A percentile compares a stretch with the other conserved stretches of the same genome.
These are phyloP conservation scores for Trichophaea hybrida DNA, from an alignment of 2,329 filamentous ascomycete species.

Conservation along the genomic window DNA sequence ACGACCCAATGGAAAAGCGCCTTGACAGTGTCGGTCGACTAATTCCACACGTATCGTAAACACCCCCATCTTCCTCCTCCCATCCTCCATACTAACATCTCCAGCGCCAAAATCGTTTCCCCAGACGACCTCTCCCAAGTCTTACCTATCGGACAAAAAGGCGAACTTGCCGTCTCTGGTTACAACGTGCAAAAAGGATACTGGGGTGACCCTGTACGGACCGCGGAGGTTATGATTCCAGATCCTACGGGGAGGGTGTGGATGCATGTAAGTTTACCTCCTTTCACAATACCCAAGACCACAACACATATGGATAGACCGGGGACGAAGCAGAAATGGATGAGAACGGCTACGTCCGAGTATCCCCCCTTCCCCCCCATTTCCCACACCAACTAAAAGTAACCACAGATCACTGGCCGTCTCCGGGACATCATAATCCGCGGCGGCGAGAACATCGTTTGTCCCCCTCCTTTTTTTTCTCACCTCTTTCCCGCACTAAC, in stretches of 20 bases:
- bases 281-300: conserved; percentile 1
- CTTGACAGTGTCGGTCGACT: conserved; percentile 63
- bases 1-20: conserved; percentile 58
- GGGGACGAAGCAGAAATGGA: conserved; percentile 88
- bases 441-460: conserved; percentile 64
- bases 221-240: conserved; percentile 50
- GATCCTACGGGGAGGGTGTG: conserved; percentile 48
- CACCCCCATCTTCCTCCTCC: background rate
- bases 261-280: conserved; percentile 48
- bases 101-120: conserved; percentile 58
- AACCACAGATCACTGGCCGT: conserved; percentile 57
- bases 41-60: conserved; percentile 57
- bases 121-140: conserved; percentile 45
- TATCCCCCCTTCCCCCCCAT: background rate
- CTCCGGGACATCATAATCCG: conserved; percentile 95
- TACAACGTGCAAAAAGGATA: conserved; percentile 69
- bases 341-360: conserved; percentile 57
- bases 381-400: background rate
- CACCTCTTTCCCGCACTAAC: background rate
- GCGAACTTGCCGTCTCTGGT: conserved; percentile 70
- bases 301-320: conserved; percentile 38
- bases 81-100: background rate
- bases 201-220: conserved; percentile 58
- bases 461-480: background rate
- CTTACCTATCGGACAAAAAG: conserved; percentile 50